Base-by-base conservation (phyloP, 805 yeast species). In the Pichia cabralensis region DNA sequence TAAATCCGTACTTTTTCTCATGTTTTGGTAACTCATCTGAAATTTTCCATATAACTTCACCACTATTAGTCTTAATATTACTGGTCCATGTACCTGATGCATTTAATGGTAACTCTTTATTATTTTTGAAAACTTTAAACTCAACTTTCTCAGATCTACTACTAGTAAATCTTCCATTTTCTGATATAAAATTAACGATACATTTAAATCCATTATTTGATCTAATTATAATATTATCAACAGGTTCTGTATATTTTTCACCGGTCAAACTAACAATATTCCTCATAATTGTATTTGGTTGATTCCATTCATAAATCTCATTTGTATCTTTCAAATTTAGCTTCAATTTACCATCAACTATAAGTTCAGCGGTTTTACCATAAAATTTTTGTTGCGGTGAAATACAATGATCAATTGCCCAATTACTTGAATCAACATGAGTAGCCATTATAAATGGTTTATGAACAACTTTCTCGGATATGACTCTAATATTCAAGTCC, bases 211-310 rank as follows among this genome's bases (percentile, higher is more conserved):
- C 94, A n/a, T 61, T 62, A 2, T 84, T 72, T 3, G 86, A 73
- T 30, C 71, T 68, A 2, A 92, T 65, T 0, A 78, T 73, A 40
- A 84, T 65, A 3, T 75, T 57, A 13, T 83, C 76, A 3, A 69
- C 64, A 1, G 98, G 98, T 52, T 92, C 98, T 11, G 84, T 66
- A 55, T 88, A 92, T 54, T 85, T 81, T 49, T 92, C 98, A 18
- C 98, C 97, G 2, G 96, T 95, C 8, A 47, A 32, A 3, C 47
- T 40, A 48, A 92, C 75, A 30, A 92, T 67, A 52, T 89, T 89
- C 48, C 89, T 79, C 47, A 92, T 60, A 47, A 83, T 67, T 0
- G 94, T 76, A 1, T 81, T 75, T 7, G 98, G 96, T 44, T 78
- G 88, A 15, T 64, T 53, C 89, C 94, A 92, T 41, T 75, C 73